Evolutionary conservation across 129 eudicot genomes (phyloP), one percentile per base, ranked within the genome.

Genomic region (Deinandra increscens): DNA sequence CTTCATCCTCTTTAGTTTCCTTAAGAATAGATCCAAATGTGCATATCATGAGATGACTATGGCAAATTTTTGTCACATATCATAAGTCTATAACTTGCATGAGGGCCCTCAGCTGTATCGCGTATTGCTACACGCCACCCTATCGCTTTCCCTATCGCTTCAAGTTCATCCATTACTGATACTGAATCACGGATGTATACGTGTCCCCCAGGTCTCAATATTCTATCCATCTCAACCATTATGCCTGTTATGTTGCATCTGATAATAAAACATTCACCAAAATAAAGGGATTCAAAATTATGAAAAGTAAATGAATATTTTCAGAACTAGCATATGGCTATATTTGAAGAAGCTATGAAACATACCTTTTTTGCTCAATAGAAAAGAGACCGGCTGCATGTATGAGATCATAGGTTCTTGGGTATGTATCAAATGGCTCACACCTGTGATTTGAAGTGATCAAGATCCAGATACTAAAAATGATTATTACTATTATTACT

Each of bases 391-490:
- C 92, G 71, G 91, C 87, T 45, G 97, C 99, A 70, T 93, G 97
- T 75, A 93, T 70, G 42, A 93, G 75, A 77, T 93, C 99, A 70
- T 93, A 89, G 48, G 97, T 93, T 80, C 97, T 83, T 51, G 99
- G 99, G 79, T 93, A 93, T 23, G 99, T 93, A 70, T 93, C 97
- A 12, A 93, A 93, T 15, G 97, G 93, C 74, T 93, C 97, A 76
- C 97, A 93, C 98, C 98, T 93, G 78, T 66, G 37, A 78, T 41
- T 54, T 20, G 15, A 37, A 36, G 23, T 48, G 60, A 56, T 62
- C 70, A 61, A 72, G 17, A 56, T 62, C 70, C 45, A 72, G 12
- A 8, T 3, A n/a, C 14, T 19, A 48, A 13, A 36, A 29, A 68
- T 51, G 9, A 36, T 42, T 0, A 19, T 19, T 64, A 42, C 37